Conservation (phyloP, 805 yeast genomes). For the Candida easanensis region DNA sequence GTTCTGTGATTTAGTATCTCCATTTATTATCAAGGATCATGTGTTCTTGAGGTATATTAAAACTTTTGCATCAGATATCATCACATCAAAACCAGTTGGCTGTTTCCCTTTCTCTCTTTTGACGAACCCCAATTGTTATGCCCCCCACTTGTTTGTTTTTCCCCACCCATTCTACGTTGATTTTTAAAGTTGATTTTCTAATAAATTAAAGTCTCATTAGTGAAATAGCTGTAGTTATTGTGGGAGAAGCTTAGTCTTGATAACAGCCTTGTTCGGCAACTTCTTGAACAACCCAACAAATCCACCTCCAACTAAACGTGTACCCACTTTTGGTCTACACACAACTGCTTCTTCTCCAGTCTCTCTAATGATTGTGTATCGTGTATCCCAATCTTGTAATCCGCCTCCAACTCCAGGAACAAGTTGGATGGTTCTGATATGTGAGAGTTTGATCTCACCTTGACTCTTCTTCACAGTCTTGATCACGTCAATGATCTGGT, state of each 20-base stretch:
- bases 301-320: slow-evolving; percentile 48
- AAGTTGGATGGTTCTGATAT: slow-evolving; percentile 40
- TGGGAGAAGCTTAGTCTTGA: slow-evolving; percentile 12
- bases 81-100: slow-evolving; percentile 1
- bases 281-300: slow-evolving; percentile 44
- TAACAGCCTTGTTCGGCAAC: slow-evolving; percentile 21
- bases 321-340: slow-evolving; percentile 50
- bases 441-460: slow-evolving; percentile 33
- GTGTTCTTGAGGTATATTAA: neutral
- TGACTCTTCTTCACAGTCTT: slow-evolving; percentile 29
- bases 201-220: neutral
- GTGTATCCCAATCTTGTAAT: slow-evolving; percentile 49
- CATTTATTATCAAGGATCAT: too few relatives aligned
- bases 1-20: slow-evolving; percentile 8
- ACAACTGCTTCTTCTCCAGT: slow-evolving; percentile 40
- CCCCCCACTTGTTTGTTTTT: neutral
- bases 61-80: neutral
- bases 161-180: slow-evolving; percentile 1
- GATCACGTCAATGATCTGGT: slow-evolving; percentile 43
- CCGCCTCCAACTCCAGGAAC: slow-evolving; percentile 51
- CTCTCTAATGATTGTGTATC: slow-evolving; percentile 37
- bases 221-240: neutral
- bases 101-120: neutral
- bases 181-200: slow-evolving; percentile 2
- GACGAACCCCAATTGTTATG: neutral